Conservation (phyloP, 768 basidiomycete species). For the Tylopilus plumbeoviolaceoides region DNA sequence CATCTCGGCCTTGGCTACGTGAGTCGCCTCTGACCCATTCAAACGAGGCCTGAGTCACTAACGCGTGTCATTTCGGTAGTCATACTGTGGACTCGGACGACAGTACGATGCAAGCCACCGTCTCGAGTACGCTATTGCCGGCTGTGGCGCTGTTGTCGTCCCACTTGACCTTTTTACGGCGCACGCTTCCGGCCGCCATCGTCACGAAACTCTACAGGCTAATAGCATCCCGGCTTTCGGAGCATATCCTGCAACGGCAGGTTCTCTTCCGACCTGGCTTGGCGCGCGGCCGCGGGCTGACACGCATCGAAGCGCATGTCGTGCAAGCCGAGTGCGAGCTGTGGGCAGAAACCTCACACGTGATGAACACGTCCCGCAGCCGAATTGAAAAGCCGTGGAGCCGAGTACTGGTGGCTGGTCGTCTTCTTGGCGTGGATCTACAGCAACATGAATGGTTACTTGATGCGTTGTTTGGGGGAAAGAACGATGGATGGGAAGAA, state of each 20-base stretch:
- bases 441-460: slow-evolving; percentile 32
- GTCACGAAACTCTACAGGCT: slow-evolving; percentile 69
- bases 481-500: slow-evolving; percentile 48
- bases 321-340: slow-evolving; percentile 72
- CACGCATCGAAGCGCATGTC: slow-evolving; percentile 48
- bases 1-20: slow-evolving; percentile 50
- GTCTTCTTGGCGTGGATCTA: slow-evolving; percentile 56
- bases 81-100: slow-evolving; percentile 10
- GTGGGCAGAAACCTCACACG: slow-evolving; percentile 77
- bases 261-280: slow-evolving; percentile 76
- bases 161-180: slow-evolving; percentile 65
- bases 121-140: slow-evolving; percentile 69
- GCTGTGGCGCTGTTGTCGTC: slow-evolving; percentile 80
- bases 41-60: not conserved
- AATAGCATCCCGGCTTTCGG: slow-evolving; percentile 63
- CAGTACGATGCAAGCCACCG: slow-evolving; percentile 34
- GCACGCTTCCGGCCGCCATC: slow-evolving; percentile 54
- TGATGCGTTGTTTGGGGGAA: slow-evolving; percentile 14
- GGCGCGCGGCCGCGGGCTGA: slow-evolving; percentile 31
- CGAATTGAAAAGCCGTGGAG: slow-evolving; percentile 77
- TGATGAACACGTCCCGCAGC: slow-evolving; percentile 40
- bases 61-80: slow-evolving; percentile 7
- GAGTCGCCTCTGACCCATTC: slow-evolving; percentile 16
- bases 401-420: slow-evolving; percentile 63
- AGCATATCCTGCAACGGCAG: slow-evolving; percentile 79